A percentile compares a stretch with the other conserved stretches of the same genome.
Evolutionary conservation across 2,329 filamentous ascomycete genomes (phyloP).

Genomic region (Beauveria pseudobassiana): DNA sequence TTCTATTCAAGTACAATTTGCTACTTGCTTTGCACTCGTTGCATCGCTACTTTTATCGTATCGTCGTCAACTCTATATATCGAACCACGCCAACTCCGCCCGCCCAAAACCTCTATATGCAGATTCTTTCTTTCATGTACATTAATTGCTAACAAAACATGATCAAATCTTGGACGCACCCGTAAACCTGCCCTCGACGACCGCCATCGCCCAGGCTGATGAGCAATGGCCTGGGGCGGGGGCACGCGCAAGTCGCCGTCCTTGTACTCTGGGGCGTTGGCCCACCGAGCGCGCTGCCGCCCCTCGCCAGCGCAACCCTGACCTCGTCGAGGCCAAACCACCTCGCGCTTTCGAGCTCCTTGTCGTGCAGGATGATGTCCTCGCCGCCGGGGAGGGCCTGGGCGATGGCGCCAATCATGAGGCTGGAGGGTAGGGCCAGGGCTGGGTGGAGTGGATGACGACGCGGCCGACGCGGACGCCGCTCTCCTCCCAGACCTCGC

Average conservation of each 20-base stretch:
- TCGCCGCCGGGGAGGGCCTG: slow-evolving; percentile 76
- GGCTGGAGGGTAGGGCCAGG: slow-evolving; percentile 77
- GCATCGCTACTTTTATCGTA: background rate
- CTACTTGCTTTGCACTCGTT: background rate
- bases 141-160: background rate
- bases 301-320: slow-evolving; percentile 60
- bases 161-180: slow-evolving; percentile 43
- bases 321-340: slow-evolving; percentile 85
- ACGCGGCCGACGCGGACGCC: slow-evolving; percentile 71
- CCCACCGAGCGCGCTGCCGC: slow-evolving; percentile 60
- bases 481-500: slow-evolving; percentile 82
- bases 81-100: background rate
- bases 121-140: background rate
- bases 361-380: slow-evolving; percentile 77
- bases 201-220: slow-evolving; percentile 78
- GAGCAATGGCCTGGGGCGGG: slow-evolving; percentile 82
- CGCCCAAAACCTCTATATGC: background rate
- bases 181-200: slow-evolving; percentile 65
- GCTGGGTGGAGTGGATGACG: slow-evolving; percentile 75
- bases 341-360: slow-evolving; percentile 80
- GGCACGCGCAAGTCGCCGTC: slow-evolving; percentile 75
- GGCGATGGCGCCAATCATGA: slow-evolving; percentile 84
- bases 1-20: background rate
- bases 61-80: background rate
- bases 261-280: slow-evolving; percentile 58